phyloP scores from a whole-genome alignment of 2,329 filamentous ascomycete genomes.

The Stagonosporopsis rhizophila region DNA sequence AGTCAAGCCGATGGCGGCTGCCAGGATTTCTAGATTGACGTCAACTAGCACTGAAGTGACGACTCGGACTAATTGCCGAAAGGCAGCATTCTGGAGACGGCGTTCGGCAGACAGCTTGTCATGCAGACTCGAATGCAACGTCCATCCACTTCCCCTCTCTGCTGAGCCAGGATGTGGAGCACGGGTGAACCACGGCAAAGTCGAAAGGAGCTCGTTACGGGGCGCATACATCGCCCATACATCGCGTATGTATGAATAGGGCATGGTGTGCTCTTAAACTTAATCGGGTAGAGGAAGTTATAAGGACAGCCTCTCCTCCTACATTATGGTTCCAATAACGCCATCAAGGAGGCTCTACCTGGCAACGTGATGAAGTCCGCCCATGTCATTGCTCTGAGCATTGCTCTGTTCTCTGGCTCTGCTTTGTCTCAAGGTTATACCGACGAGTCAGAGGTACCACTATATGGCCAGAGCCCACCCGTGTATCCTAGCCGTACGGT shows the following conservation, averaged over 20 bases:
- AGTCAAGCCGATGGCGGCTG: not conserved
- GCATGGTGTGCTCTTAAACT: constrained; percentile 11
- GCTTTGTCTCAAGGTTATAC: constrained; percentile 30
- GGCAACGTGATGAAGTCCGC: constrained; percentile 11
- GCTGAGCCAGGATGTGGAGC: constrained; percentile 27
- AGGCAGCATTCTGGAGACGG: not conserved
- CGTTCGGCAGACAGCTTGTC: constrained; percentile 2
- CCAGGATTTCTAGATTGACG: constrained; percentile 5
- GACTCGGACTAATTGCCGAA: constrained; percentile 11
- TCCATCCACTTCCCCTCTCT: constrained; percentile 22
- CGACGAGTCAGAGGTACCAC: constrained; percentile 37
- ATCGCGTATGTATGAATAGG: not conserved
- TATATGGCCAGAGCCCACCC: constrained; percentile 40
- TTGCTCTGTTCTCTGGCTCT: constrained; percentile 20
- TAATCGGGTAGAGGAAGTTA: not conserved
- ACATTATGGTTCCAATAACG: not conserved
- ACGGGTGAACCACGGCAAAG: constrained; percentile 17
- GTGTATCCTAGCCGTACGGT: constrained; percentile 41
- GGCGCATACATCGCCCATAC: constrained; percentile 10
- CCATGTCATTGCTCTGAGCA: constrained; percentile 10
- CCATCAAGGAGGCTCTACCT: not conserved
- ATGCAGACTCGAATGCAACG: constrained; percentile 11
- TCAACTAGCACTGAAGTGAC: constrained; percentile 2
- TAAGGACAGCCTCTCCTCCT: not conserved
- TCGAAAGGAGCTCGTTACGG: constrained; percentile 20